phyloP scores from a whole-genome alignment of 495 filamentous ascomycete species.

The Parmelia sp. region DNA sequence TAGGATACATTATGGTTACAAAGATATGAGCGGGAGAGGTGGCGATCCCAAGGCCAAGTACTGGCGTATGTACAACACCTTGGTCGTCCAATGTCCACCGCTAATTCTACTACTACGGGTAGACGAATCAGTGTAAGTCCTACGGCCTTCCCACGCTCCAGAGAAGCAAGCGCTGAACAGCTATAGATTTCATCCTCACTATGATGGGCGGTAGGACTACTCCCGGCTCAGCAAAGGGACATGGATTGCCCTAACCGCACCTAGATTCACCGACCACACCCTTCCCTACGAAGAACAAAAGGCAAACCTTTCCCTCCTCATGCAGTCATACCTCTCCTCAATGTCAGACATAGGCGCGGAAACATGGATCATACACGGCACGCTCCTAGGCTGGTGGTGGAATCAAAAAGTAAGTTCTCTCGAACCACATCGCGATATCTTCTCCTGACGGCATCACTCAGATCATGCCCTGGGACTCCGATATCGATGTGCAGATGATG shows the following conservation, averaged over 20 bases:
- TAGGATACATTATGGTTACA: slow-evolving; percentile 35
- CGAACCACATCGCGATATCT: slow-evolving; percentile 4
- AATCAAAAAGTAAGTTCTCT: slow-evolving; percentile 42
- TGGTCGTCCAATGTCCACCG: slow-evolving; percentile 8
- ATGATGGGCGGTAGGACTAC: slow-evolving; percentile 50
- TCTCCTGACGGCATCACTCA: slow-evolving; percentile 15
- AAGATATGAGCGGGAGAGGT: slow-evolving; percentile 43
- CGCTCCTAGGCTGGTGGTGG: slow-evolving; percentile 59
- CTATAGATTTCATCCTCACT: slow-evolving; percentile 53
- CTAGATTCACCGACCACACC: slow-evolving; percentile 39
- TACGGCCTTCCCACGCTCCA: neutral
- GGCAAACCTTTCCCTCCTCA: slow-evolving; percentile 43
- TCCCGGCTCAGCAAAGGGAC: neutral
- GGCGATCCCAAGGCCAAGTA: slow-evolving; percentile 50
- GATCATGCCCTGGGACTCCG: slow-evolving; percentile 60
- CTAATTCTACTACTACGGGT: slow-evolving; percentile 15
- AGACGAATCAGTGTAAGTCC: slow-evolving; percentile 52
- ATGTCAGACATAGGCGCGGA: slow-evolving; percentile 52
- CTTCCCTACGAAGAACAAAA: slow-evolving; percentile 45
- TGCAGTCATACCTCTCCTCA: slow-evolving; percentile 50
- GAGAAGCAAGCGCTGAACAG: slow-evolving; percentile 12
- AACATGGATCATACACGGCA: slow-evolving; percentile 61
- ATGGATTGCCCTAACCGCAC: slow-evolving; percentile 3
- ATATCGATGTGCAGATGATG: slow-evolving; percentile 55
- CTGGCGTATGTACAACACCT: slow-evolving; percentile 44